Evolutionary conservation across 768 basidiomycete species (phyloP).

Genomic region (Boletus barrowsii): DNA sequence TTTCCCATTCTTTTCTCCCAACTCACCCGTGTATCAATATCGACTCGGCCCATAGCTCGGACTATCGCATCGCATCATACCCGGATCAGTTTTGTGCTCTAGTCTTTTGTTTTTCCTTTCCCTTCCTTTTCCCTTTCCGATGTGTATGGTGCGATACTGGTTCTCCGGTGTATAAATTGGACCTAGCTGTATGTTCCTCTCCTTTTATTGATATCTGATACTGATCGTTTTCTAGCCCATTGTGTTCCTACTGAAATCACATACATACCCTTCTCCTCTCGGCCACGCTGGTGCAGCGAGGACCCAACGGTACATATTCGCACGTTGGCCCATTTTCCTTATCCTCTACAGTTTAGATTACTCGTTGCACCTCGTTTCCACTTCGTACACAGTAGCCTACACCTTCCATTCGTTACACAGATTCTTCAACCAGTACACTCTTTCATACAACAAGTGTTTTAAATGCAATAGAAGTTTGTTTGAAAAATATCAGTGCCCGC

Average conservation of each 20-base stretch:
- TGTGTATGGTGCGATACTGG: conserved; percentile 34
- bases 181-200: conserved; percentile 22
- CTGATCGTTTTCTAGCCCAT: conserved; percentile 18
- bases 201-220: neutral
- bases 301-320: conserved; percentile 16
- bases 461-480: conserved; percentile 9
- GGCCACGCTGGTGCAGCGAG: conserved; percentile 19
- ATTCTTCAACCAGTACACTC: conserved; percentile 28
- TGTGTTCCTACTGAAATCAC: conserved; percentile 27
- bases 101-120: conserved; percentile 1
- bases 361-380: conserved; percentile 15
- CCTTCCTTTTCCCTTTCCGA: conserved; percentile 1
- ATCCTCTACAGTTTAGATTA: conserved; percentile 17
- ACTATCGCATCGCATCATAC: conserved; percentile 35
- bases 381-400: conserved; percentile 19
- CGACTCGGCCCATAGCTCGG: conserved; percentile 26
- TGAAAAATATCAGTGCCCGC: neutral
- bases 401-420: conserved; percentile 24
- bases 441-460: conserved; percentile 9
- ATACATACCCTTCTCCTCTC: conserved; percentile 26
- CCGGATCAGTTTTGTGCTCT: conserved; percentile 24
- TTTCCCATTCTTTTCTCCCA: neutral
- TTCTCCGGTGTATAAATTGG: conserved; percentile 30
- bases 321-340: conserved; percentile 18
- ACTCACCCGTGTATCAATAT: conserved; percentile 32